Evolutionary conservation across 768 basidiomycete species (phyloP), one percentile per base, ranked within the genome.

Genomic region (Rhizopogon salebrosus): DNA sequence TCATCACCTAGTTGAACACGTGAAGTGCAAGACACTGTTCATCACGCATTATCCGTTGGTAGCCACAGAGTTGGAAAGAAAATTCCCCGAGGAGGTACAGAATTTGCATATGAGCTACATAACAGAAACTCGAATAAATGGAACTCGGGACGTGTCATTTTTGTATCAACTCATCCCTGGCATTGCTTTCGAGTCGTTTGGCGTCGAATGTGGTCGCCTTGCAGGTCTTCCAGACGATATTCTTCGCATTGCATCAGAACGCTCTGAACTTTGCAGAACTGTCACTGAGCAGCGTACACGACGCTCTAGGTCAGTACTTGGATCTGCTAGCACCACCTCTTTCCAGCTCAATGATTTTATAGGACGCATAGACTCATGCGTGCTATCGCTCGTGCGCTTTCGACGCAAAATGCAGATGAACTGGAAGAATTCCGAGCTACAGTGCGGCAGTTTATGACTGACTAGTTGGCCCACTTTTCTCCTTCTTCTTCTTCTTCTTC

Each of bases 31-130:
- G 66, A 89, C 88, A 1, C 69, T 98, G 34, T 98, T 98, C 68
- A 95, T 98, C 62, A 98, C 95, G 0, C 95, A 98, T 65, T 98
- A 97, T 62, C 93, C 94, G 3, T 73, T 85, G 34, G 80, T 95
- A 11, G 91, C 91, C n/a, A 69, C 75, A 4, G 82, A 83, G 40
- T 63, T 92, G 23, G 80, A 82, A 58, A 75, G 72, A 26, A 75
- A 75, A 53, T 87, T 80, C 63, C 83, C 86, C 1, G 55, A 63
- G 13, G 76, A 82, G 13, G 72, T 92, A 35, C 77, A 84, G 59
- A 95, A 94, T 63, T 65, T 88, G 60, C 93, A 97, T 62, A 95
- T 98, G 89, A 84, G 83, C 23, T 95, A 90, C 61, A 76, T 79
- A 22, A 82, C 85, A 37, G 83, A 87, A 11, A 74, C 72, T 27